phyloP scores from a whole-genome alignment of 1,139 yeast species.

The Lodderomyces beijingensis region DNA sequence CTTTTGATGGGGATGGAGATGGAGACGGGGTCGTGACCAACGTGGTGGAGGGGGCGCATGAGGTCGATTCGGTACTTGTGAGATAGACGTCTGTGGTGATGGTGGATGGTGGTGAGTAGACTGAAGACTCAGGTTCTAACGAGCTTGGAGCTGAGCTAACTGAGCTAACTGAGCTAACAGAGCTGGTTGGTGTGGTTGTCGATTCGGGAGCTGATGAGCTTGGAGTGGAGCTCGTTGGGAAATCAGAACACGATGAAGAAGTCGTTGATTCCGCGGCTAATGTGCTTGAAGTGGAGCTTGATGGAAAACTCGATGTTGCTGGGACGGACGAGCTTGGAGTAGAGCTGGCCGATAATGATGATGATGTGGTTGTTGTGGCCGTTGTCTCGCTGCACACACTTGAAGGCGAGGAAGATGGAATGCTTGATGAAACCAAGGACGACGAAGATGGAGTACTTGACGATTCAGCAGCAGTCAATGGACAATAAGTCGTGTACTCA shows the following conservation, averaged over 20 bases:
- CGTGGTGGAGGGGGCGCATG: too few relatives aligned
- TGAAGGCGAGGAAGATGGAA: background rate
- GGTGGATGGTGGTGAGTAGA: too few relatives aligned
- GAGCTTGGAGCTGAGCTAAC: too few relatives aligned
- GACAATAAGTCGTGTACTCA: slow-evolving; percentile 11
- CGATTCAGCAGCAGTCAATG: slow-evolving; percentile 13
- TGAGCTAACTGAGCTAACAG: too few relatives aligned
- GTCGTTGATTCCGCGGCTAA: background rate
- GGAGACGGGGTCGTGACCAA: too few relatives aligned
- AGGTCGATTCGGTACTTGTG: too few relatives aligned
- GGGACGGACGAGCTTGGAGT: slow-evolving; percentile 12
- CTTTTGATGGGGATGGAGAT: too few relatives aligned
- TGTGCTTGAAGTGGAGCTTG: background rate
- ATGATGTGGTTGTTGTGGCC: background rate
- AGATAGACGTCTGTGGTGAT: too few relatives aligned
- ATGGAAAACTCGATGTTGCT: slow-evolving; percentile 5
- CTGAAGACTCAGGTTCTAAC: too few relatives aligned
- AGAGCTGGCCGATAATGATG: too few relatives aligned
- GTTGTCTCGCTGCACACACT: background rate
- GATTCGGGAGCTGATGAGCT: background rate
- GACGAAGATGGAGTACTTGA: slow-evolving; percentile 2
- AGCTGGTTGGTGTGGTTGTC: too few relatives aligned
- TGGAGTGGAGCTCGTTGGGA: background rate
- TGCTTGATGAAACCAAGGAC: background rate
- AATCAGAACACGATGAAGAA: background rate